A percentile compares a stretch with the other conserved stretches of the same genome.
Evolutionary conservation across 352 stramenopile genomes (phyloP).

Genomic region (Pythium scleroteichum): DNA sequence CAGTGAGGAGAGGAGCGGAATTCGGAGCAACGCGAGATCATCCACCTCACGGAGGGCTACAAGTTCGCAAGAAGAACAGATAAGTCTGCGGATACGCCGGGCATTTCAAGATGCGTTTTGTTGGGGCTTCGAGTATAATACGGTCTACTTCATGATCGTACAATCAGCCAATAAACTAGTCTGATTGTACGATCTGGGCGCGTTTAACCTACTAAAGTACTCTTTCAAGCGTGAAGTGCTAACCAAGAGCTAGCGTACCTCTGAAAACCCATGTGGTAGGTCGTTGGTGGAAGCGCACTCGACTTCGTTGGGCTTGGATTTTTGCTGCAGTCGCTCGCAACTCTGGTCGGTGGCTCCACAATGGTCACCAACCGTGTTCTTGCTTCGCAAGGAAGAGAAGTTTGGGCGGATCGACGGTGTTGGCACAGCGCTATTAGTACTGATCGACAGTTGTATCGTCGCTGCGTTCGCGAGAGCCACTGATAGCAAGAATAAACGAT

Average conservation of each 20-base stretch:
- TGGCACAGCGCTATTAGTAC: constrained; percentile 64
- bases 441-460: constrained; percentile 73
- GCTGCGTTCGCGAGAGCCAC: constrained; percentile 80
- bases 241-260: constrained; percentile 70
- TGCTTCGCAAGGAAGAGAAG: constrained; percentile 71
- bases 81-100: too few relatives aligned
- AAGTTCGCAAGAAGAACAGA: too few relatives aligned
- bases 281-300: constrained; percentile 68
- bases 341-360: constrained; percentile 72
- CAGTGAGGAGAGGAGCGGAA: too few relatives aligned
- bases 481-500: too few relatives aligned
- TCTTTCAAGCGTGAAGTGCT: constrained; percentile 80
- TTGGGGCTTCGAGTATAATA: too few relatives aligned
- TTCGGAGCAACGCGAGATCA: too few relatives aligned
- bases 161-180: too few relatives aligned
- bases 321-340: constrained; percentile 76
- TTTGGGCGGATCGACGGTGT: constrained; percentile 62
- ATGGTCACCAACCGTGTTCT: constrained; percentile 87
- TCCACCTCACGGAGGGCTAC: too few relatives aligned
- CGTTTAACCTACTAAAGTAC: constrained; percentile 89
- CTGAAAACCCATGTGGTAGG: constrained; percentile 73
- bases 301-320: constrained; percentile 84
- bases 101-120: too few relatives aligned
- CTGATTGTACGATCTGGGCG: too few relatives aligned
- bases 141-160: too few relatives aligned